A percentile compares a stretch with the other conserved stretches of the same genome.
Evolutionary conservation across 768 basidiomycete species (phyloP).

Genomic region (Hygrocybe coccinea): DNA sequence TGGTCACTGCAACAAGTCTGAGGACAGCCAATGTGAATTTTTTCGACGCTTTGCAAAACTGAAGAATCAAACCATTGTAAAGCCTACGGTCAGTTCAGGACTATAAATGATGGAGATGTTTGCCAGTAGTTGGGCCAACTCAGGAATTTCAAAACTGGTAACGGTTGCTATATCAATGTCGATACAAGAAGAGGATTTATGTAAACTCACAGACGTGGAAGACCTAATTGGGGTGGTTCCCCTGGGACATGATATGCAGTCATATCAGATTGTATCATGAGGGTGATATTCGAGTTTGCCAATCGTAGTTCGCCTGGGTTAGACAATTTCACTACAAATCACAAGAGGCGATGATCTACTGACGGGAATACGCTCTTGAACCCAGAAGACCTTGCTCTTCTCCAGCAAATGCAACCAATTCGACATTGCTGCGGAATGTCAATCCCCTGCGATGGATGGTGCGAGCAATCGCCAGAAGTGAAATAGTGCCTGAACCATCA

Average conservation of each 20-base stretch:
- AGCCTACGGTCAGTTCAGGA: constrained; percentile 69
- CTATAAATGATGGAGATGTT: constrained; percentile 77
- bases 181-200: not conserved
- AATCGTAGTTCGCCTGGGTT: constrained; percentile 52
- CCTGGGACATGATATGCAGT: constrained; percentile 72
- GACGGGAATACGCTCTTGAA: constrained; percentile 74
- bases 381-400: constrained; percentile 89
- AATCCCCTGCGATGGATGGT: constrained; percentile 63
- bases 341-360: constrained; percentile 23
- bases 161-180: not conserved
- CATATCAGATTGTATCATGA: constrained; percentile 94
- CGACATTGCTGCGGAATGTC: constrained; percentile 70
- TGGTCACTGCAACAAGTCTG: constrained; percentile 91
- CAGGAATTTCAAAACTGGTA: constrained; percentile 69
- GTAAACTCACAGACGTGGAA: constrained; percentile 60
- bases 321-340: not conserved
- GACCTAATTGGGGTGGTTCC: constrained; percentile 80
- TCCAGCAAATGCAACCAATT: constrained; percentile 80
- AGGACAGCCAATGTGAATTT: constrained; percentile 1
- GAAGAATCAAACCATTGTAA: constrained; percentile 48
- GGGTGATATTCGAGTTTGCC: constrained; percentile 57
- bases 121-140: constrained; percentile 68
- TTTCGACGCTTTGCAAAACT: not conserved
- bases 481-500: constrained; percentile 55
- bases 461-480: constrained; percentile 75